Evolutionary conservation across 163 green algal genomes (phyloP), one percentile per base, ranked within the genome.

Genomic region (Scenedesmus sp.): DNA sequence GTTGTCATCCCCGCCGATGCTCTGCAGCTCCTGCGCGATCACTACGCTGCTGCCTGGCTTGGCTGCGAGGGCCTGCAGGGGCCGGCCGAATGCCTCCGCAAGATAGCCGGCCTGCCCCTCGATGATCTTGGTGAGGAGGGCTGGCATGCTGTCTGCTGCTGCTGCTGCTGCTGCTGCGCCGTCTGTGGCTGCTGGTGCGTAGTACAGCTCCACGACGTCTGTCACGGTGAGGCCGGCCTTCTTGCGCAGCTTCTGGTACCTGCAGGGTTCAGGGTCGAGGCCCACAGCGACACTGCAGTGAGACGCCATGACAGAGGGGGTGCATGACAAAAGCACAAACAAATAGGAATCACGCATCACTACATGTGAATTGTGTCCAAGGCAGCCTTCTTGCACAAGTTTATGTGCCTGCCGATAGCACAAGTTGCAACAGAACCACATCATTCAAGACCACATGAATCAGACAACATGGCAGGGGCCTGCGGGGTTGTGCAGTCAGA

Each of bases 191-290:
- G 56, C 44, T 76, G 92, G 35, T 24, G 33, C 81, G 81, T 95
- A 96, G 92, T 96, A 98, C 0, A 97, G 82, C 43, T 96, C 95
- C 70, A 98, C 95, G 13, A 73, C 80, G 93, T 98, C 97, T 0
- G 93, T 94, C 0, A 94, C 87, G 37, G 93, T 91, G 68, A 99
- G 94, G 13, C 97, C 98, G 9, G 96, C 96, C 59, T 97, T 96
- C 94, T 99, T 99, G 18, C 98, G 94, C 79, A 99, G 94, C 93
- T 99, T 99, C 95, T 99, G 98, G 87, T 99, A 97, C 49, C 98
- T 96, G 92, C 35, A 53, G 46, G 46, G 46, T 53, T 53, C 46
- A 53, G 46, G 46, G 46, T 53, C 46, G 46, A 10, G 46, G 46
- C 7, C 10, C 10, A 22, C 10, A 61, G 51, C 18, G n/a, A n/a